Evolutionary conservation across 176 grass and related monocot genomes (phyloP).

Genomic region (Phragmites australis): DNA sequence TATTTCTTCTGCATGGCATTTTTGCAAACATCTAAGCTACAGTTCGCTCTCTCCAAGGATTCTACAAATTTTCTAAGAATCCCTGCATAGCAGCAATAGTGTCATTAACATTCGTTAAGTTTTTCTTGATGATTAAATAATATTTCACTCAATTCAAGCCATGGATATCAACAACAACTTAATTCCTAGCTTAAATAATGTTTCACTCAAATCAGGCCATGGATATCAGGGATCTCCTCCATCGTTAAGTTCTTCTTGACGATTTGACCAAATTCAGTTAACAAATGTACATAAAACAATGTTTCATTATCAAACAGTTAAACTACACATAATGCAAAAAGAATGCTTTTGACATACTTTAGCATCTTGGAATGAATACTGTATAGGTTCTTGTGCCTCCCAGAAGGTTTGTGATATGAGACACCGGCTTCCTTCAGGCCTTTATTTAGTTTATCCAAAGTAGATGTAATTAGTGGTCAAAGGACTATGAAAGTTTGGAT

Average conservation of each 20-base stretch:
- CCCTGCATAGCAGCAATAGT: too few relatives aligned
- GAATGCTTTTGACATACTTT: constrained; percentile 48
- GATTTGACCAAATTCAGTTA: constrained; percentile 21
- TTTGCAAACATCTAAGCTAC: too few relatives aligned
- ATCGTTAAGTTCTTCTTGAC: constrained; percentile 73
- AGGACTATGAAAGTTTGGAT: constrained; percentile 56
- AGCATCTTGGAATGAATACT: constrained; percentile 66
- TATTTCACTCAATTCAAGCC: too few relatives aligned
- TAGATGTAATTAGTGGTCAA: constrained; percentile 58
- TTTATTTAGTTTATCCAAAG: constrained; percentile 52
- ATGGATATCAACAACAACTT: too few relatives aligned
- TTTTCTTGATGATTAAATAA: too few relatives aligned
- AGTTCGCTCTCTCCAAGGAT: too few relatives aligned
- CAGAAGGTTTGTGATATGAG: constrained; percentile 61
- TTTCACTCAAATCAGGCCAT: too few relatives aligned
- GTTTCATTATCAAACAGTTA: not conserved
- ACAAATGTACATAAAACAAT: not conserved
- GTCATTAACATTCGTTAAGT: too few relatives aligned
- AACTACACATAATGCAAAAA: constrained; percentile 10
- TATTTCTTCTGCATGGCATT: too few relatives aligned
- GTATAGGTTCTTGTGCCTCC: constrained; percentile 62
- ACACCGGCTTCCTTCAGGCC: constrained; percentile 53
- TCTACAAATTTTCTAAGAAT: too few relatives aligned
- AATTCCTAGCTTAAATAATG: too few relatives aligned
- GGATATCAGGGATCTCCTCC: constrained; percentile 64